Evolutionary conservation across 176 grass and related monocot species (phyloP), one percentile per base, ranked within the genome.

Genomic region (Zoysia pacifica): DNA sequence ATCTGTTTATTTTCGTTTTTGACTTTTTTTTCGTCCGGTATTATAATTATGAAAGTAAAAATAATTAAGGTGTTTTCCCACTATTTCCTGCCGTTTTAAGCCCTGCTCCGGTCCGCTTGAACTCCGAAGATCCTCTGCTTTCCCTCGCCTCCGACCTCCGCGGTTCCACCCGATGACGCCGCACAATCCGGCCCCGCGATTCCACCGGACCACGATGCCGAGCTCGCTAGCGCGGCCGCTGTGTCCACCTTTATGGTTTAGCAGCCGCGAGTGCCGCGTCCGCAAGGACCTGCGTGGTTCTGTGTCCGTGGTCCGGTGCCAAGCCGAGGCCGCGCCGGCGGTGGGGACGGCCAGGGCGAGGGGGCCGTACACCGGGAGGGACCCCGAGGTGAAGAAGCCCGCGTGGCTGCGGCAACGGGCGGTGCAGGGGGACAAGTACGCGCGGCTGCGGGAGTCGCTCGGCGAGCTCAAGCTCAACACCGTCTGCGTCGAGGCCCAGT

Each of bases 401-500:
- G 96, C 88, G 77, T 95, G 93, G 96, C 81, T 95, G 83, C 72
- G 96, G 63, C 90, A 95, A 73, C 78, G 90, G 37, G 96, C 90
- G 45, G 81, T 88, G 45, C 92, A 91, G 65, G 92, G 96, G 53
- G 92, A 95, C 49, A 95, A 93, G 78, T 93, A 89, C 72, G 19
- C 74, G 14, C 72, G 78, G 69, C 67, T 93, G 62, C 84, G 88
- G 69, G 93, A 90, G 38, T 86, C 96, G 42, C 83, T 99, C 10
- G 74, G 87, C 18, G 90, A 86, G 62, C 75, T 99, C 81, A 95
- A 91, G 81, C 96, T 93, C 70, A 95, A 89, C 83, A 93, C 90
- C 39, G 92, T 99, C 72, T 95, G 96, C 67, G 90, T 93, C 20
- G 96, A 99, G 81, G 92, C 96, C 12, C 90, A 93, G 20, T 95